These are phyloP conservation scores for Dillenia turbinata DNA, from an alignment of 164 flowering plant species.

Conservation along the genomic window DNA sequence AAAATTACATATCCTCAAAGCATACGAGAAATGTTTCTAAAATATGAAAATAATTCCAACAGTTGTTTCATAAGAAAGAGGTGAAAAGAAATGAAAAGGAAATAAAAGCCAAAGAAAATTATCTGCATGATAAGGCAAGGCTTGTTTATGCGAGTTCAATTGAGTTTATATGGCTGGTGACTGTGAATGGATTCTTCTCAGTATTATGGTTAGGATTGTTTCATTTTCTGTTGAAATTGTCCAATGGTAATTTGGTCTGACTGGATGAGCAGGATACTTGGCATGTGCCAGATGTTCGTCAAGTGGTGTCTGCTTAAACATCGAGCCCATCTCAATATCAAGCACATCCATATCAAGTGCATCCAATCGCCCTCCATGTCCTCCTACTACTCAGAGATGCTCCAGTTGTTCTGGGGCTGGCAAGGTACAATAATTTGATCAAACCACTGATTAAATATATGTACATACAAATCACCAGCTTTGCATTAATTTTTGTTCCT, in stretches of 20 bases:
- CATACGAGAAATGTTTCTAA: too few relatives aligned
- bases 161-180: background rate
- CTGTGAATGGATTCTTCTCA: background rate
- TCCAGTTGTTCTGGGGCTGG: slow-evolving; percentile 90
- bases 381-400: slow-evolving; percentile 72
- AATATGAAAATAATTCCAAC: too few relatives aligned
- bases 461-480: background rate
- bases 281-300: slow-evolving; percentile 93
- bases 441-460: background rate
- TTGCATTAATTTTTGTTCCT: too few relatives aligned
- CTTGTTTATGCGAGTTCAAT: too few relatives aligned
- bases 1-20: too few relatives aligned
- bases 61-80: too few relatives aligned
- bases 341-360: slow-evolving; percentile 3
- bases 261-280: slow-evolving; percentile 57
- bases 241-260: background rate
- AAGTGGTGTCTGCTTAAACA: slow-evolving; percentile 61
- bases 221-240: background rate
- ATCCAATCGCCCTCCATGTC: slow-evolving; percentile 49
- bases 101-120: too few relatives aligned
- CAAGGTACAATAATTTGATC: slow-evolving; percentile 48
- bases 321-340: slow-evolving; percentile 54
- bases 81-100: too few relatives aligned
- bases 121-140: too few relatives aligned
- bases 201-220: background rate